phyloP scores from a whole-genome alignment of 2,329 filamentous ascomycete genomes.

The Verticillium zaregamsianum region DNA sequence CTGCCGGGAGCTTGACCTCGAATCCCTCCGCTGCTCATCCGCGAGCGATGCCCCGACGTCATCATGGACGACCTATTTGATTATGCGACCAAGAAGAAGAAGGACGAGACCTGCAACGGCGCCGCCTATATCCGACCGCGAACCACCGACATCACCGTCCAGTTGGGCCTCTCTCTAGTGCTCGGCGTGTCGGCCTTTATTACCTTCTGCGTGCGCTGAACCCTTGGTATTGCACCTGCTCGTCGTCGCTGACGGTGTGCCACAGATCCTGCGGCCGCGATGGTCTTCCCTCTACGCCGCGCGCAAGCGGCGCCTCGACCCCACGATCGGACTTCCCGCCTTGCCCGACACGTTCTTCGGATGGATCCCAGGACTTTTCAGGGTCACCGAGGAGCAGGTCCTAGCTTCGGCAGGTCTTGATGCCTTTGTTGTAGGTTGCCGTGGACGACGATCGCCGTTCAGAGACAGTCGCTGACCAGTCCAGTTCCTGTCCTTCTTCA shows the following conservation, averaged over 20 bases:
- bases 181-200: constrained; percentile 70
- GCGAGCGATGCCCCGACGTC: neutral
- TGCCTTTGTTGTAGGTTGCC: constrained; percentile 72
- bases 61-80: constrained; percentile 8
- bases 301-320: constrained; percentile 69
- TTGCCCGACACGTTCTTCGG: constrained; percentile 84
- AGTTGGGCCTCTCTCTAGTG: constrained; percentile 67
- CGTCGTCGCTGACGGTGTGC: neutral
- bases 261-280: constrained; percentile 78
- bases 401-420: constrained; percentile 87
- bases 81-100: constrained; percentile 11
- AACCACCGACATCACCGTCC: constrained; percentile 43
- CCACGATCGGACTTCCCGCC: constrained; percentile 60
- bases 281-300: constrained; percentile 91
- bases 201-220: constrained; percentile 64
- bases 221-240: neutral
- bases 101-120: constrained; percentile 13
- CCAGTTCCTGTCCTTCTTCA: constrained; percentile 87
- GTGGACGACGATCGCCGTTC: neutral
- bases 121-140: constrained; percentile 18
- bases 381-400: constrained; percentile 83
- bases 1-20: neutral
- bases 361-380: constrained; percentile 86
- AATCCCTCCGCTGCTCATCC: neutral
- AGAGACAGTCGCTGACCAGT: neutral